Evolutionary conservation across 2,329 filamentous ascomycete species (phyloP), one percentile per base, ranked within the genome.

Genomic region (Tolypocladium album): DNA sequence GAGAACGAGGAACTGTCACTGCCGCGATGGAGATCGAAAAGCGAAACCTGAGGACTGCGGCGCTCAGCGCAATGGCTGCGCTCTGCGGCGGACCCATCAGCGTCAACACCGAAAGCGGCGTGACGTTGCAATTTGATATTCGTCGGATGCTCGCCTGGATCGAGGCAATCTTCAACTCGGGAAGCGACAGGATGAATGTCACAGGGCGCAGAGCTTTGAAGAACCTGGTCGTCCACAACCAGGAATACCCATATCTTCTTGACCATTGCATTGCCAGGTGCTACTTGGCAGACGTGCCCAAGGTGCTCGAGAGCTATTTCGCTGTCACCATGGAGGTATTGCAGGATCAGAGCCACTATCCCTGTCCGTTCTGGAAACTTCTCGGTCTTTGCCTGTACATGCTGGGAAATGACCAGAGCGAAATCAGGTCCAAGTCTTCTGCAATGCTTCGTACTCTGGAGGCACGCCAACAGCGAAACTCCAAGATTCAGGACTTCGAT

Each of bases 11-110:
- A 5, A 91, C 87, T 27, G 82, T 90, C 45, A 93, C 90, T 27
- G 92, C 92, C 34, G 89, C 92, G 1, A 94, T 96, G 82, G 94
- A 97, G 70, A 97, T 97, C 65, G 93, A 99, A 74, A 97, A 96
- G 77, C 87, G 90, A 63, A 95, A 96, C 69, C 81, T 99, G 43
- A 85, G 91, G 61, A 94, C 89, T 27, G 92, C 94, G 38, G 93
- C 94, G 1, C 79, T 99, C 52, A 96, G 92, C 72, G 89, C 95
- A 34, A 97, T 99, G 94, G 92, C 94, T 52, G 87, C 92, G 3
- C 81, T 99, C 7, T 99, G 94, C 70, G 92, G 86, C 67, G 85
- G 88, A 0, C 91, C 93, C 4, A 87, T 97, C 61, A 92, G 86
- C 64, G 88, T 96, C 64, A 92, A 87, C 0, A 96, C 90, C 0